Conservation (phyloP, 2,329 filamentous ascomycete genomes). For the Plenodomus biglobosus region DNA sequence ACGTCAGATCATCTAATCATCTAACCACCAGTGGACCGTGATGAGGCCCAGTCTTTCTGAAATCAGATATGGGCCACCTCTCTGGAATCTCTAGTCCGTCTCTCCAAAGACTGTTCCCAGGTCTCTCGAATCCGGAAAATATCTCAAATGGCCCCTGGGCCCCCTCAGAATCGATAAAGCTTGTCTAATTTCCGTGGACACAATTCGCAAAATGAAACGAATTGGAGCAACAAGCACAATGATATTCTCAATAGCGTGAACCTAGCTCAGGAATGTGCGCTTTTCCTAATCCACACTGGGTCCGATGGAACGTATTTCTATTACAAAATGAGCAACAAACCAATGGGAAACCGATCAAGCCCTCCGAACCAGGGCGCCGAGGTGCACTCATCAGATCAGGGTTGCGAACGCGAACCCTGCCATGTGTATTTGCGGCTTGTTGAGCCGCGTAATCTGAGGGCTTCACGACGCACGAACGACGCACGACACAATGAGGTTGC, state of each 20-base stretch:
- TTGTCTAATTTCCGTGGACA: slow-evolving; percentile 27
- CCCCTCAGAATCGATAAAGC: slow-evolving; percentile 32
- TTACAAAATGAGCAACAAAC: background rate
- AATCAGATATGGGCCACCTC: slow-evolving; percentile 7
- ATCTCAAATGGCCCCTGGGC: slow-evolving; percentile 4
- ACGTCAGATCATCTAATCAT: background rate
- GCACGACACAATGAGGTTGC: background rate
- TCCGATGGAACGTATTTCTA: background rate
- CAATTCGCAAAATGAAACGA: slow-evolving; percentile 21
- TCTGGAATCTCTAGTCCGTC: slow-evolving; percentile 3
- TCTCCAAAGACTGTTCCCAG: slow-evolving; percentile 12
- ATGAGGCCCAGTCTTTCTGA: slow-evolving; percentile 3
- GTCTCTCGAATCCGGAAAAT: slow-evolving; percentile 16
- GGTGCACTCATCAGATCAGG: background rate
- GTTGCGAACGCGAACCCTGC: background rate
- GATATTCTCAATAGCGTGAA: background rate
- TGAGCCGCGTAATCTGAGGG: background rate
- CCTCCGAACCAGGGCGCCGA: background rate
- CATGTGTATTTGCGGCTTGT: background rate
- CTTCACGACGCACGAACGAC: background rate
- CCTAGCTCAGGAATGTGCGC: background rate
- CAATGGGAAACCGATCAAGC: background rate
- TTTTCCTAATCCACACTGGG: background rate
- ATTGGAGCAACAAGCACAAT: slow-evolving; percentile 2
- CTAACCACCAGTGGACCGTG: slow-evolving; percentile 1